These are phyloP conservation scores for Thelonectria rubi DNA, from an alignment of 2,329 filamentous ascomycete genomes.

Conservation along the genomic window DNA sequence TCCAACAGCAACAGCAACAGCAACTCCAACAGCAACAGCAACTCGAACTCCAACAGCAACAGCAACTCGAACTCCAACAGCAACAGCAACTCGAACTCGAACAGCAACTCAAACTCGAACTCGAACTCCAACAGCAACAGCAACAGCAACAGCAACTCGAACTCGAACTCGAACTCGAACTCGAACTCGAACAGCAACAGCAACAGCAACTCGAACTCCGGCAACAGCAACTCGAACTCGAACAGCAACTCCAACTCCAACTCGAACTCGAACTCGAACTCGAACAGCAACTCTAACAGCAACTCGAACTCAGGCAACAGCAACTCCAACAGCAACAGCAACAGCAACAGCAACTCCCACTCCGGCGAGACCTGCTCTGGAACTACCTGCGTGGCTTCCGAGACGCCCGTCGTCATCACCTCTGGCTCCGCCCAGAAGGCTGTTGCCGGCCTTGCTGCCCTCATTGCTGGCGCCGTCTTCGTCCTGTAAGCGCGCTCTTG, in stretches of 20 bases:
- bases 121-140: slow-evolving; percentile 2
- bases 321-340: no score
- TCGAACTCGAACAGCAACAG: background rate
- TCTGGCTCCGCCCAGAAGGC: slow-evolving; percentile 41
- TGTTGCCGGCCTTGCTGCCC: slow-evolving; percentile 33
- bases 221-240: slow-evolving; percentile 2
- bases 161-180: background rate
- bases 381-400: background rate
- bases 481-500: slow-evolving; percentile 34
- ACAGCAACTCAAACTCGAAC: background rate
- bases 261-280: slow-evolving; percentile 2
- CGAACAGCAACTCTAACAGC: background rate
- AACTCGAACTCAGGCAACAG: background rate
- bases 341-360: background rate
- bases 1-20: background rate
- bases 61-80: background rate
- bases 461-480: slow-evolving; percentile 40
- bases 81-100: background rate
- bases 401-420: slow-evolving; percentile 36
- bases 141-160: background rate
- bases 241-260: background rate
- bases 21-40: background rate
- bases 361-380: background rate
- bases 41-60: background rate
- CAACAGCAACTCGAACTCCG: background rate